Percentiles rank a stretch among this genome's conserved stretches.
These are phyloP conservation scores for Thraustotheca clavata DNA, from an alignment of 352 stramenopile genomes.

Conservation along the genomic window DNA sequence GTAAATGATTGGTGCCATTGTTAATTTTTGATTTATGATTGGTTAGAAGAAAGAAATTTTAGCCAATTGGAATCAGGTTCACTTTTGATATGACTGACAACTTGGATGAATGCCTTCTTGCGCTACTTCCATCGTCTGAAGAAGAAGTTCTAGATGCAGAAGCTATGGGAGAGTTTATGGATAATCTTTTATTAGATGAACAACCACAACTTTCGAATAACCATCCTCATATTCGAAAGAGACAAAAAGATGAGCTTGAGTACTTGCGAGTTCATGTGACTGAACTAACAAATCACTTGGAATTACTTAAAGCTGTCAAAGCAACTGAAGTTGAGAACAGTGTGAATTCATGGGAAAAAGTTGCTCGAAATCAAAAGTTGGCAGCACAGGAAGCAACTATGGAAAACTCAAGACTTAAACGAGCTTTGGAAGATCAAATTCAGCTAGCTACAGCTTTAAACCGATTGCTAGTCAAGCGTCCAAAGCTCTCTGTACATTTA, in stretches of 20 bases:
- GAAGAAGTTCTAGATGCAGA: not conserved
- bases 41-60: not conserved
- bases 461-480: constrained; percentile 1
- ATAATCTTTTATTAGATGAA: not conserved
- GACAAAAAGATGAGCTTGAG: constrained; percentile 18
- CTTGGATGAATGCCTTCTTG: not conserved
- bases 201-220: no score
- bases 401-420: constrained; percentile 19
- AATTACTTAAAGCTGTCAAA: constrained; percentile 12
- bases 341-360: not conserved
- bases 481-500: not conserved
- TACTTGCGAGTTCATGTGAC: constrained; percentile 1
- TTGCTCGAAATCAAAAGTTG: constrained; percentile 6
- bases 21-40: no score
- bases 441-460: constrained; percentile 16
- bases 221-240: not conserved
- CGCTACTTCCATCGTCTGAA: not conserved
- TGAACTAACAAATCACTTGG: not conserved
- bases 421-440: constrained; percentile 15
- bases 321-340: not conserved
- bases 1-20: no score
- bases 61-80: not conserved
- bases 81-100: not conserved
- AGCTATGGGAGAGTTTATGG: not conserved
- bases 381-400: not conserved